phyloP scores from a whole-genome alignment of 805 yeast genomes.

The Wickerhamomyces tratensis region DNA sequence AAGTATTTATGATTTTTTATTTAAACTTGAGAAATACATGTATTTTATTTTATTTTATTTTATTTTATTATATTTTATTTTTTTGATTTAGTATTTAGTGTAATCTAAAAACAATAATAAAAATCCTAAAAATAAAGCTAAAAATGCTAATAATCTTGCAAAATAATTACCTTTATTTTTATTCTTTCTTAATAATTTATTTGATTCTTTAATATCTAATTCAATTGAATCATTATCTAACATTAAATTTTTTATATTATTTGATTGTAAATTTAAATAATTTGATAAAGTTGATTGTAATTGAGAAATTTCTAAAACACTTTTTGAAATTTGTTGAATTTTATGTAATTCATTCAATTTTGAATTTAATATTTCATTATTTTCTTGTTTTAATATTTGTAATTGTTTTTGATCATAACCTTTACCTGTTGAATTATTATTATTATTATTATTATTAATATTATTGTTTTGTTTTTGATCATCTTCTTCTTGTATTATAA shows the following conservation, averaged over 20 bases:
- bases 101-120: constrained; percentile 47
- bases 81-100: constrained; percentile 14
- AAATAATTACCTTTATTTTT: constrained; percentile 53
- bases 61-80: too few relatives aligned
- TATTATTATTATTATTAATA: constrained; percentile 26
- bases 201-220: constrained; percentile 60
- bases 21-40: too few relatives aligned
- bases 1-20: too few relatives aligned
- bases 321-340: constrained; percentile 48
- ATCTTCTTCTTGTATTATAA: constrained; percentile 20
- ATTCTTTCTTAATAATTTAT: constrained; percentile 59
- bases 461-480: constrained; percentile 18
- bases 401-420: constrained; percentile 39
- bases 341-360: constrained; percentile 54
- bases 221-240: constrained; percentile 62
- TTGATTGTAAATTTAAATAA: constrained; percentile 66
- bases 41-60: too few relatives aligned
- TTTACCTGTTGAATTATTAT: constrained; percentile 25
- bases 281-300: constrained; percentile 66
- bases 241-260: constrained; percentile 50
- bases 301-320: constrained; percentile 64
- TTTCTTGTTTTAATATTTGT: constrained; percentile 49
- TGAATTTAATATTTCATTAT: constrained; percentile 39
- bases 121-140: constrained; percentile 47
- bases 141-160: constrained; percentile 44